Evolutionary conservation across 2,329 filamentous ascomycete genomes (phyloP), one percentile per base, ranked within the genome.

Genomic region (Fusarium temperatum): DNA sequence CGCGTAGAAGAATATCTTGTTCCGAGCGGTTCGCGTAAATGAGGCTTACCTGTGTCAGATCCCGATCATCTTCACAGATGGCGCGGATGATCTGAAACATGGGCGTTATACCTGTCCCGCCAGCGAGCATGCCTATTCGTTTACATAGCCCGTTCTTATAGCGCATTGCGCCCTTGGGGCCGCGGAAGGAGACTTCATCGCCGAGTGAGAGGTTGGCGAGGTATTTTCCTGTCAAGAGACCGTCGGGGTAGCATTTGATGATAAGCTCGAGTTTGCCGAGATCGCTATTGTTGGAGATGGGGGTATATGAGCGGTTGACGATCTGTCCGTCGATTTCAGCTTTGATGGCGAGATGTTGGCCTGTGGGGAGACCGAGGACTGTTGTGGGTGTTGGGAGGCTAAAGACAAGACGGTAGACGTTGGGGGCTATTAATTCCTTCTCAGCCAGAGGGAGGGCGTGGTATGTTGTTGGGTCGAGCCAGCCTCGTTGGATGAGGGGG

Each of bases 21-120:
- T 90, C 89, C 1, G 83, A 84, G 4, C 86, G 83, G 79, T 90
- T 92, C 36, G 88, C 90, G 68, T 90, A 91, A 36, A 92, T 79
- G 9, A 92, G 81, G 50, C 83, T 87, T 47, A 91, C 79, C 70
- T 88, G 80, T 0, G 90, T 92, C 2, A 82, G 83, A 69, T 92
- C 90, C 12, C 80, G 81, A n/a, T 86, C 82, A 61, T 91, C 87
- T 75, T 91, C 89, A 75, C 89, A 90, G 63, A 92, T 90, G 48
- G 89, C 89, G 8, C 89, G 87, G 75, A 92, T 90, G 12, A 92
- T 80, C 76, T 92, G 89, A 61, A 77, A 82, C 79, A 82, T 81
- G 17, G 81, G 80, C 1, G 48, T 82, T 41, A 82, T 81, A 17
- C 81, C 81, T 0, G 81, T 82, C 12, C 81, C 81, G 1, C 88